Evolutionary conservation across 805 yeast species (phyloP).

Genomic region (Candida khao-thaluensis): DNA sequence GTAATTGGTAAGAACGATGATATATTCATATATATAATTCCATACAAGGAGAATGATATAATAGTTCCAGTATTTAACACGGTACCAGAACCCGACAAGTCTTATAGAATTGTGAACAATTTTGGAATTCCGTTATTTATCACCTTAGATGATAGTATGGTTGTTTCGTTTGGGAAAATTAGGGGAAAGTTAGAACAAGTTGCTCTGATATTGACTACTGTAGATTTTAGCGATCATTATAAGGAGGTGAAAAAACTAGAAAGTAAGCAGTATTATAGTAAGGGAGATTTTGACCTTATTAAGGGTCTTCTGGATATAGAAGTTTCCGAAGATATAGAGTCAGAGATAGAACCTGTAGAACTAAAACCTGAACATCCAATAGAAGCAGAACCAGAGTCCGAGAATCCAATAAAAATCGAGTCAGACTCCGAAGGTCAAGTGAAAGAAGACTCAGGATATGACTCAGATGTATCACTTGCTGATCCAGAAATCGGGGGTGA

Average conservation of each 20-base stretch:
- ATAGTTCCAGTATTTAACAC: slow-evolving; percentile 60
- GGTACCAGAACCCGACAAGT: slow-evolving; percentile 36
- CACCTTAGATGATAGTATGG: slow-evolving; percentile 51
- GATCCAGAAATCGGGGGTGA: slow-evolving; percentile 51
- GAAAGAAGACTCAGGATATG: slow-evolving; percentile 18
- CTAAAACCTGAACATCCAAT: not conserved
- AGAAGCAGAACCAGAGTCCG: not conserved
- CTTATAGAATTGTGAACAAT: slow-evolving; percentile 40
- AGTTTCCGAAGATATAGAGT: slow-evolving; percentile 1
- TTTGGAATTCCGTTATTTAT: slow-evolving; percentile 82
- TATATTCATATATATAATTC: slow-evolving; percentile 58
- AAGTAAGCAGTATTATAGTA: slow-evolving; percentile 21
- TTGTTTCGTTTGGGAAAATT: slow-evolving; percentile 55
- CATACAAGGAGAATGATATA: slow-evolving; percentile 42
- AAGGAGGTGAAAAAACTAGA: slow-evolving; percentile 17
- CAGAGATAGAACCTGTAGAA: no score
- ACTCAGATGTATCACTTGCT: slow-evolving; percentile 51
- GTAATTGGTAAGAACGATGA: slow-evolving; percentile 62
- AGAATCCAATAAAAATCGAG: no score
- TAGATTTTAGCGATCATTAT: slow-evolving; percentile 23
- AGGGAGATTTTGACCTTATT: slow-evolving; percentile 33
- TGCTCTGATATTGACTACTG: slow-evolving; percentile 23
- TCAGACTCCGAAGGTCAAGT: slow-evolving; percentile 24
- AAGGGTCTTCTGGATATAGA: slow-evolving; percentile 13
- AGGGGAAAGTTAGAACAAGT: slow-evolving; percentile 53